Percentiles rank a stretch among this genome's conserved stretches.
Conservation (phyloP, 2,329 filamentous ascomycete genomes). For the Chaetothyriales sp. region DNA sequence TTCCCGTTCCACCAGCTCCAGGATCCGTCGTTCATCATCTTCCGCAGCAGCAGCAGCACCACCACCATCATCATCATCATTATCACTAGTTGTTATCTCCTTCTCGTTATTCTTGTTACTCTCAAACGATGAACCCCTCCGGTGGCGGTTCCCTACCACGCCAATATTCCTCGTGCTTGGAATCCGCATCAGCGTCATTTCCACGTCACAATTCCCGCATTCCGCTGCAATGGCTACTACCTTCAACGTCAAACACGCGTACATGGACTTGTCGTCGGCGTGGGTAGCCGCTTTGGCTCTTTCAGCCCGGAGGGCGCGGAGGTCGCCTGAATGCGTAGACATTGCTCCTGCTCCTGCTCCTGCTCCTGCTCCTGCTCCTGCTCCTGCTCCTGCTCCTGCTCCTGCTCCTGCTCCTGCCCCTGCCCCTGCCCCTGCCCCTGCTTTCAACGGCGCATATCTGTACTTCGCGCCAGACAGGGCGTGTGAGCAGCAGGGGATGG, state of each 20-base stretch:
- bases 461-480: constrained; percentile 61
- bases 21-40: constrained; percentile 38
- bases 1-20: constrained; percentile 47
- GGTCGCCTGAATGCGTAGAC: constrained; percentile 24
- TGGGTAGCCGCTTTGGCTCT: constrained; percentile 25
- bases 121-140: constrained; percentile 14
- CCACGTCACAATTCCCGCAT: constrained; percentile 39
- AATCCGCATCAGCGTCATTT: constrained; percentile 79
- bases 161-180: constrained; percentile 82
- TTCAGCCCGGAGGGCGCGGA: constrained; percentile 26
- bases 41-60: no score
- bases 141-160: constrained; percentile 55
- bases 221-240: constrained; percentile 50
- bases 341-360: background rate
- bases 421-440: constrained; percentile 5
- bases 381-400: background rate
- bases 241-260: constrained; percentile 72
- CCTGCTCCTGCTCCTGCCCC: constrained; percentile 4
- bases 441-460: constrained; percentile 33
- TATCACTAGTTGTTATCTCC: constrained; percentile 15
- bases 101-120: constrained; percentile 1
- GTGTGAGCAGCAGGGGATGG: constrained; percentile 93
- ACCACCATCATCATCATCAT: constrained; percentile 22
- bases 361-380: constrained; percentile 1
- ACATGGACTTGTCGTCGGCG: constrained; percentile 49